Percentiles rank a stretch among this genome's conserved stretches.
phyloP scores from a whole-genome alignment of 2,329 filamentous ascomycete genomes.

The Biscogniauxia mediterranea region DNA sequence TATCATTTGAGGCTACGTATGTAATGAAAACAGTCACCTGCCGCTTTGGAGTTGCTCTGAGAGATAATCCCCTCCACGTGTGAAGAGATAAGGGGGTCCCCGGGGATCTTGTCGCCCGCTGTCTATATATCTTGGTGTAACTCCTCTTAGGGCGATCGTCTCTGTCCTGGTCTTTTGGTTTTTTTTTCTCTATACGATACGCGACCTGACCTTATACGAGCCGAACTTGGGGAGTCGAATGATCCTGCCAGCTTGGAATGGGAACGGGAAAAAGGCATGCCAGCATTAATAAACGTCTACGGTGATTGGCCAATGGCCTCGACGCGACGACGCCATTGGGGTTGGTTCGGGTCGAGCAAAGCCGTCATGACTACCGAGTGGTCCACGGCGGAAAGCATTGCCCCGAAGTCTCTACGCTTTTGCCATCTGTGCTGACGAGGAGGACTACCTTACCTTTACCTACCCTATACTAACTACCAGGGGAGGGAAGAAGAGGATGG shows the following conservation, averaged over 20 bases:
- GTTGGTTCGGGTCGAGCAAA: conserved; percentile 11
- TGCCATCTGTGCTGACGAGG: conserved; percentile 11
- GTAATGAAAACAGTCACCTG: conserved; percentile 14
- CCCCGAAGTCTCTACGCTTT: conserved; percentile 2
- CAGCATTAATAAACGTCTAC: conserved; percentile 8
- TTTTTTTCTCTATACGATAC: neutral
- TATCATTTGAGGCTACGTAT: neutral
- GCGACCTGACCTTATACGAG: neutral
- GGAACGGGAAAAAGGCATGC: neutral
- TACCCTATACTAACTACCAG: too few species aligned
- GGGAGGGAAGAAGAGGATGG: neutral
- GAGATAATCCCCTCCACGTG: conserved; percentile 12
- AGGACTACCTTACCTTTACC: conserved; percentile 1
- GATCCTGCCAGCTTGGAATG: neutral
- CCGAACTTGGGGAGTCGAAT: neutral
- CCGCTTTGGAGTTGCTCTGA: conserved; percentile 15
- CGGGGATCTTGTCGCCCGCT: conserved; percentile 1
- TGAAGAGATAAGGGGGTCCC: conserved; percentile 1
- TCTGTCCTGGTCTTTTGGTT: neutral
- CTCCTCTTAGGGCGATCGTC: conserved; percentile 2
- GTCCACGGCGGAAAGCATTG: conserved; percentile 13
- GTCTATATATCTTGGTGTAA: conserved; percentile 17
- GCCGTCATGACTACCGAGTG: conserved; percentile 1
- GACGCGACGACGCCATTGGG: conserved; percentile 11
- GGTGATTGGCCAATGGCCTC: conserved; percentile 20